Evolutionary conservation across 2,329 filamentous ascomycete genomes (phyloP).

Genomic region (Beauveria caledonica): DNA sequence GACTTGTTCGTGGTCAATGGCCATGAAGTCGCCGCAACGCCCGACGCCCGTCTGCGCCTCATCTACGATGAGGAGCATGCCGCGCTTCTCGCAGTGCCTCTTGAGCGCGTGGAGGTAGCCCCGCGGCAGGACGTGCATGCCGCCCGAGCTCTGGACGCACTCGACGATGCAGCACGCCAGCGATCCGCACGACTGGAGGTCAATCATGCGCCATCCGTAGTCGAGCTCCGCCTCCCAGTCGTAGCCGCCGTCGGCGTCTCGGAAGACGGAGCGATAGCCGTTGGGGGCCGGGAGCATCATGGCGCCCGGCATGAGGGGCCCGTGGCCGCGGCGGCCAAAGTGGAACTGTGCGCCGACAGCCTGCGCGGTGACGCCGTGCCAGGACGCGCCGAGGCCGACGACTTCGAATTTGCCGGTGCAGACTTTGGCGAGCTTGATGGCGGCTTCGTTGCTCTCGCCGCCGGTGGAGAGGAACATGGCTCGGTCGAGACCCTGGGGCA

Average conservation of each 20-base stretch:
- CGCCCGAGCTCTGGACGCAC: slow-evolving; percentile 49
- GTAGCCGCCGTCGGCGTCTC: slow-evolving; percentile 48
- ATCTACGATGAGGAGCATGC: slow-evolving; percentile 54
- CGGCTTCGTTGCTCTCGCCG: slow-evolving; percentile 51
- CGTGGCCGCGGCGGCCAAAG: slow-evolving; percentile 41
- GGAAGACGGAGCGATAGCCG: slow-evolving; percentile 52
- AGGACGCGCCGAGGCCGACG: slow-evolving; percentile 49
- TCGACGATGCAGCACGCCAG: slow-evolving; percentile 58
- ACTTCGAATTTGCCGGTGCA: slow-evolving; percentile 59
- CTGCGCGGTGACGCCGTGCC: slow-evolving; percentile 52
- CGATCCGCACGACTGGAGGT: slow-evolving; percentile 50
- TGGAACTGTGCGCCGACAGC: slow-evolving; percentile 48
- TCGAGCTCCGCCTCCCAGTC: slow-evolving; percentile 56
- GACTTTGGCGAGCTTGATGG: slow-evolving; percentile 56
- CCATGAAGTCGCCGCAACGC: slow-evolving; percentile 50
- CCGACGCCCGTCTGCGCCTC: slow-evolving; percentile 55
- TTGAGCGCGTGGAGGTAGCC: slow-evolving; percentile 52
- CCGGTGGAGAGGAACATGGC: slow-evolving; percentile 52
- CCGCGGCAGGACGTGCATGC: slow-evolving; percentile 49
- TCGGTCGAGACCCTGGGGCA: slow-evolving; percentile 43
- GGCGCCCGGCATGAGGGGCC: slow-evolving; percentile 45
- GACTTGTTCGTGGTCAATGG: slow-evolving; percentile 45
- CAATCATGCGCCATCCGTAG: slow-evolving; percentile 52
- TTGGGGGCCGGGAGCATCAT: slow-evolving; percentile 52
- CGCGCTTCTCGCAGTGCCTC: slow-evolving; percentile 43